phyloP scores from a whole-genome alignment of 2,329 filamentous ascomycete genomes.

The Acarospora socialis region DNA sequence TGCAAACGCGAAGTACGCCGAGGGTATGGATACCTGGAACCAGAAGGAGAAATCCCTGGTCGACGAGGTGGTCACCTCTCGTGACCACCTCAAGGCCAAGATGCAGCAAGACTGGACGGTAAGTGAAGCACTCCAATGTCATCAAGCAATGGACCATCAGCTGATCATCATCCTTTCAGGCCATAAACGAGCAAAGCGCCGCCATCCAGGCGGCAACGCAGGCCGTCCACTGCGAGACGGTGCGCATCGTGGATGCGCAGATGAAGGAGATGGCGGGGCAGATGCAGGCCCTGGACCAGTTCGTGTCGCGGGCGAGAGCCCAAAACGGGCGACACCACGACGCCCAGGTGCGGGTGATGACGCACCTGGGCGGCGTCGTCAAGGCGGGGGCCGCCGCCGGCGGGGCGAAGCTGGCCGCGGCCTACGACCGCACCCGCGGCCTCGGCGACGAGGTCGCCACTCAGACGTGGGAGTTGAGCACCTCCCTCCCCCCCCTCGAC shows the following conservation, averaged over 20 bases:
- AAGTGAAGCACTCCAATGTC: conserved; percentile 23
- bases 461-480: conserved; percentile 43
- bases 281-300: conserved; percentile 80
- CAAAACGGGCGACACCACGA: conserved; percentile 70
- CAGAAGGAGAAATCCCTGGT: conserved; percentile 54
- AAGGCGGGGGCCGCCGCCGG: conserved; percentile 60
- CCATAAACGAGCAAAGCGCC: conserved; percentile 64
- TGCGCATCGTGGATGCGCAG: conserved; percentile 79
- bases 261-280: conserved; percentile 76
- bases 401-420: conserved; percentile 52
- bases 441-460: conserved; percentile 54
- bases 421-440: conserved; percentile 51
- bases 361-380: conserved; percentile 50
- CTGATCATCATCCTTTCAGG: conserved; percentile 28
- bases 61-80: conserved; percentile 55
- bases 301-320: conserved; percentile 65
- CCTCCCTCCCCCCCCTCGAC: conserved; percentile 46
- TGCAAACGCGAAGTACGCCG: conserved; percentile 50
- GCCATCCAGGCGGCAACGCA: conserved; percentile 72
- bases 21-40: conserved; percentile 62
- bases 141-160: conserved; percentile 13
- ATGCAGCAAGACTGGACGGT: conserved; percentile 78
- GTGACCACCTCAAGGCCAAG: conserved; percentile 64
- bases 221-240: conserved; percentile 78
- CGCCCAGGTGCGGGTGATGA: conserved; percentile 52